Evolutionary conservation across 345 rosid genomes (phyloP).

Genomic region (Garcia nutans): DNA sequence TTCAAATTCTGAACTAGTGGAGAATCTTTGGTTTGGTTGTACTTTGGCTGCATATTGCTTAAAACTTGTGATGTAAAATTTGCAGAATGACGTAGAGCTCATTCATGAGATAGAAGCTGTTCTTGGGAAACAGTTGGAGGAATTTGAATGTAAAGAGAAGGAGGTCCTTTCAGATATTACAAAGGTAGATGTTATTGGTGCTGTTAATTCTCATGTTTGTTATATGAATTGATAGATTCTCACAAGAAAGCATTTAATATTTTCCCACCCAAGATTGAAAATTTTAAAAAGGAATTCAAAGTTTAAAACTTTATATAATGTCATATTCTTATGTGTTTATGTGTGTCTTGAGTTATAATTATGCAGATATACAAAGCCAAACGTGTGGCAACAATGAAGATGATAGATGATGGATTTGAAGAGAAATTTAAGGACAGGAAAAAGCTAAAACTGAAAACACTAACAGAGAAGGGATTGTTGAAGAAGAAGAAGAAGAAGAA

Average conservation of each 20-base stretch:
- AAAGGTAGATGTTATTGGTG: conserved; percentile 35
- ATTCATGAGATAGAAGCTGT: conserved; percentile 75
- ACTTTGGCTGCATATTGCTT: conserved; percentile 11
- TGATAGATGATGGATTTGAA: conserved; percentile 84
- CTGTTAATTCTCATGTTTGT: too few relatives aligned
- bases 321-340: too few relatives aligned
- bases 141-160: conserved; percentile 64
- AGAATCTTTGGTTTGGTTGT: background rate
- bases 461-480: conserved; percentile 59
- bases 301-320: too few relatives aligned
- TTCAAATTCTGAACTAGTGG: background rate
- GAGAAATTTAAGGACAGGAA: conserved; percentile 72
- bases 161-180: conserved; percentile 73
- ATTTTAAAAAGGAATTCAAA: too few relatives aligned
- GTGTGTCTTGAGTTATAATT: background rate
- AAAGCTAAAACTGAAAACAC: conserved; percentile 58
- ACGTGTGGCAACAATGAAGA: conserved; percentile 84
- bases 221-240: too few relatives aligned
- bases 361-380: conserved; percentile 82
- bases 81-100: conserved; percentile 76
- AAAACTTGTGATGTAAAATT: conserved; percentile 17
- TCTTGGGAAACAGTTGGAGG: conserved; percentile 61
- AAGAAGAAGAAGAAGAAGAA: conserved; percentile 20
- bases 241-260: too few relatives aligned
- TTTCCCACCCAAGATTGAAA: too few relatives aligned